A percentile compares a stretch with the other conserved stretches of the same genome.
Conservation (phyloP, 768 basidiomycete species). For the Rhodotorula kratochvilovae region DNA sequence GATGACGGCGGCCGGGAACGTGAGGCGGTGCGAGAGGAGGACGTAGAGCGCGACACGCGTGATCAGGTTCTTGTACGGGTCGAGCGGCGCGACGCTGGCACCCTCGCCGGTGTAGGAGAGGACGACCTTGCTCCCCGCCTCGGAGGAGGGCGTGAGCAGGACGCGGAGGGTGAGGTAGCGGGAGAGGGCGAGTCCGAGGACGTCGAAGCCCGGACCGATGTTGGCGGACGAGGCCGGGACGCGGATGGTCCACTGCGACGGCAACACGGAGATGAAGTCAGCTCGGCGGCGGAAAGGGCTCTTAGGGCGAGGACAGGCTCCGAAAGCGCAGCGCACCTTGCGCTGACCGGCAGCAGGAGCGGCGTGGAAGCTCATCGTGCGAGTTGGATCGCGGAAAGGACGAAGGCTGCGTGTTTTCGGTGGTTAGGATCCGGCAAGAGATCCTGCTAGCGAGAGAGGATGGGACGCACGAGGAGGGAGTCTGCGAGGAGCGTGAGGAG, state of each 20-base stretch:
- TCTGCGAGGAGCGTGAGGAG: neutral
- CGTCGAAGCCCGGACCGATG: conserved; percentile 97
- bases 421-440: neutral
- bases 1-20: conserved; percentile 55
- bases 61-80: conserved; percentile 92
- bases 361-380: conserved; percentile 18
- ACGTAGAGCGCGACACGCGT: conserved; percentile 97
- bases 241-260: conserved; percentile 53
- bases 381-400: conserved; percentile 18
- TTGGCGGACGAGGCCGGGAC: conserved; percentile 98
- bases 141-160: conserved; percentile 49
- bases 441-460: neutral
- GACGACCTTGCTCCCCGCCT: conserved; percentile 51
- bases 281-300: too few species aligned
- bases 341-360: conserved; percentile 30
- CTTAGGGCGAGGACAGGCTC: too few species aligned
- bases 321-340: conserved; percentile 9
- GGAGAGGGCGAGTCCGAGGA: conserved; percentile 93
- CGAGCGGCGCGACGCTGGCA: conserved; percentile 80
- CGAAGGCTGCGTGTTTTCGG: too few species aligned
- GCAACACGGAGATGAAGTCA: too few species aligned
- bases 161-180: conserved; percentile 74
- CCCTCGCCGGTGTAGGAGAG: conserved; percentile 85
- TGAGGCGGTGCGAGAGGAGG: conserved; percentile 76
- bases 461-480: neutral